Conservation (phyloP, 306 rosid genomes). For the Fragaria ananassa region DNA sequence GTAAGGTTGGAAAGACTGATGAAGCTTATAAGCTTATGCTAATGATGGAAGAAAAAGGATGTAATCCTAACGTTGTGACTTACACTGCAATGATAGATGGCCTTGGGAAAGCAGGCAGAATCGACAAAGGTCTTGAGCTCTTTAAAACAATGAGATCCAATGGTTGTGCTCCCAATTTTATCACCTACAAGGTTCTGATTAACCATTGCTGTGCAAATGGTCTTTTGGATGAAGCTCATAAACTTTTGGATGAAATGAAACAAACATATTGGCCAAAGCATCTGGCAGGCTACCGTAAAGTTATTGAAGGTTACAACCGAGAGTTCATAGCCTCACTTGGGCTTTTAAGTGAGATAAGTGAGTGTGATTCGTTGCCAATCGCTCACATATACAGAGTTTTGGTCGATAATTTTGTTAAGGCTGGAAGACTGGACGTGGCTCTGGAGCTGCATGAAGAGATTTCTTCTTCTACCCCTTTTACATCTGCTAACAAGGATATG, state of each 20-base stretch:
- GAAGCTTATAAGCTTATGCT: conserved; percentile 81
- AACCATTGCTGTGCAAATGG: conserved; percentile 73
- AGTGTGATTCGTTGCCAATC: conserved; percentile 53
- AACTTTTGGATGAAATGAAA: conserved; percentile 78
- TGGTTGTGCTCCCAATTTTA: conserved; percentile 82
- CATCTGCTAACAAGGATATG: conserved; percentile 45
- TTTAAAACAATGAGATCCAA: conserved; percentile 69
- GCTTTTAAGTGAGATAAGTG: conserved; percentile 58
- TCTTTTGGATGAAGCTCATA: conserved; percentile 67
- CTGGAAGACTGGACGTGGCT: conserved; percentile 70
- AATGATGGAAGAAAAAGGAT: conserved; percentile 82
- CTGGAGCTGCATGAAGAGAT: conserved; percentile 64
- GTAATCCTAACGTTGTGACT: conserved; percentile 80
- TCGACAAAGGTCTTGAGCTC: conserved; percentile 67
- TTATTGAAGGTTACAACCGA: conserved; percentile 67
- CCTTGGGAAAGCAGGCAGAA: conserved; percentile 64
- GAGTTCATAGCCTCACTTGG: conserved; percentile 66
- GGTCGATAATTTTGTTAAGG: conserved; percentile 69
- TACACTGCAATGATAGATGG: conserved; percentile 92
- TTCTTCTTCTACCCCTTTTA: conserved; percentile 49
- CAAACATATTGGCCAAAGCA: conserved; percentile 81
- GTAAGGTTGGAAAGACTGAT: conserved; percentile 68
- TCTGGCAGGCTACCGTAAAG: conserved; percentile 57
- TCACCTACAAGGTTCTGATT: conserved; percentile 78
- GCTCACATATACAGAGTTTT: conserved; percentile 54